These are phyloP conservation scores for Metarhizium brunneum DNA, from an alignment of 2,329 filamentous ascomycete species.

Conservation along the genomic window DNA sequence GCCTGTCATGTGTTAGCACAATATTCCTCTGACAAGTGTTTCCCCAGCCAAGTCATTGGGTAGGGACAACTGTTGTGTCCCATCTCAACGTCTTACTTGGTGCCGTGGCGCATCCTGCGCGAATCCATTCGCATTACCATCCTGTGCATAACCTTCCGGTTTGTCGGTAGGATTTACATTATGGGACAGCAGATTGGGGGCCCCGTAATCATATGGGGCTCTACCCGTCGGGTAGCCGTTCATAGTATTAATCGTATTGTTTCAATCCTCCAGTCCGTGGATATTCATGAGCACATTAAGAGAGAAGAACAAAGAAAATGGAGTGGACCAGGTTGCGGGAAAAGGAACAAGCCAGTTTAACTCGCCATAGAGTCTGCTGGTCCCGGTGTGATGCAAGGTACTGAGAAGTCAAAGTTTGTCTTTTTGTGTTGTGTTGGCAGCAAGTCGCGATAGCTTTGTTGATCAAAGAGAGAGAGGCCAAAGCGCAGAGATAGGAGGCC, in stretches of 20 bases:
- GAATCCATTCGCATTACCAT: slow-evolving; percentile 22
- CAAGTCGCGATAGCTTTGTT: background rate
- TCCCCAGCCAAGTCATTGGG: background rate
- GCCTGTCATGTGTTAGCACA: background rate
- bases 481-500: background rate
- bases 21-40: background rate
- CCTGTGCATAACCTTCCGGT: slow-evolving; percentile 50
- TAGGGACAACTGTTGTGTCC: background rate
- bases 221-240: slow-evolving; percentile 28
- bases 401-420: background rate
- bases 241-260: slow-evolving; percentile 18
- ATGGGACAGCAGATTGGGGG: slow-evolving; percentile 20
- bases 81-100: slow-evolving; percentile 36
- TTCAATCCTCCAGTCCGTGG: slow-evolving; percentile 5
- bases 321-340: slow-evolving; percentile 2
- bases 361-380: slow-evolving; percentile 2
- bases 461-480: background rate
- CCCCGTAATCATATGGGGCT: slow-evolving; percentile 26
- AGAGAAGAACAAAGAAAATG: slow-evolving; percentile 4
- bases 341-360: slow-evolving; percentile 1
- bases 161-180: slow-evolving; percentile 33
- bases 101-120: slow-evolving; percentile 37
- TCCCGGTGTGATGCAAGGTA: background rate
- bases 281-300: slow-evolving; percentile 16
- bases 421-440: background rate